Base-by-base conservation (phyloP, 345 rosid species). In the Chamaenerion angustifolium region DNA sequence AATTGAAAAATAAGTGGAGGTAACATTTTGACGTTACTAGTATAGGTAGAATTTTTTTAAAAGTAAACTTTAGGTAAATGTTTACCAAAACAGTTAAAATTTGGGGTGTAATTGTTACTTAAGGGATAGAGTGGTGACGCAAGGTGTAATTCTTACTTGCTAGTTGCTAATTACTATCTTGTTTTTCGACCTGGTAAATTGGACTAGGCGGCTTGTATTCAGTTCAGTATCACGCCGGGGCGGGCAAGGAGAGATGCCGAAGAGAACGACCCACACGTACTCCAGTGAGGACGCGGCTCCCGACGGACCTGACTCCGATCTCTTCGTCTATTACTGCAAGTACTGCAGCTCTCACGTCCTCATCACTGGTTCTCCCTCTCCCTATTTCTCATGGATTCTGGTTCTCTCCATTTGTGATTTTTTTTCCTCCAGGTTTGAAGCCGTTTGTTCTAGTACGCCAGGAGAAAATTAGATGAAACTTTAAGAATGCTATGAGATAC, bases 211-310 rank as follows among this genome's bases (percentile, higher is more conserved):
- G n/a, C n/a, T n/a, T n/a, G n/a, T n/a, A n/a, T n/a, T n/a, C 37
- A 31, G 8, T 31, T 31, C 37, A 31, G 37, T 31, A 7, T 31
- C 37, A 3, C n/a, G 55, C 1, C 25, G 25, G 43, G 7, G 21
- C 18, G 55, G 37, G 13, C 14, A 55, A 40, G 12, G 41, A 42
- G 40, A 58, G 54, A 93, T 93, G 99, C 99, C 99, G 69, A 93
- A 93, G 80, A 76, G 99, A 68, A 93, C 97, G 48, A 88, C 99
- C 2, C 99, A 88, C 69, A 93, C 99, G 14, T 93, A 93, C 71
- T 93, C 99, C 16, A 93, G 97, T 86, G 97, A 93, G 59, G 96
- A 93, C 71, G 99, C 99, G 10, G 87, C 81, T 46, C 96, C 95
- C 0, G 99, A 93, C 15, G 94, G 99, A 45, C 92, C 94, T 0